These are phyloP conservation scores for Epichloe glyceriae DNA, from an alignment of 2,329 filamentous ascomycete genomes.

Conservation along the genomic window DNA sequence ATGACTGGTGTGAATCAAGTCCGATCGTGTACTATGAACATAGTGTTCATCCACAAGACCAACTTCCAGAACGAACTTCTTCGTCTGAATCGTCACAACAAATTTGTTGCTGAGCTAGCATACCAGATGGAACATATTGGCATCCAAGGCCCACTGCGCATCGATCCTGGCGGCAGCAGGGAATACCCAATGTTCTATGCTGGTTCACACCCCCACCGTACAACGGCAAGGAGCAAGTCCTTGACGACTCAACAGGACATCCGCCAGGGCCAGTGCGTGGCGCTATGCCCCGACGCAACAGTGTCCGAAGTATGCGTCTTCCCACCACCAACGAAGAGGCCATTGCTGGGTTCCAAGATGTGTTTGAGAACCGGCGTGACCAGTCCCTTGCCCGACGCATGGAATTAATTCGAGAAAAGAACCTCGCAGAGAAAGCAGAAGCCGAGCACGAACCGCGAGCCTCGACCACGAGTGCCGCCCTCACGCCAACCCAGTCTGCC, in stretches of 20 bases:
- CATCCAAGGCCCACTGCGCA: slow-evolving; percentile 60
- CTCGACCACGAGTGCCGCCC: slow-evolving; percentile 14
- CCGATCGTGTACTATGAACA: slow-evolving; percentile 75
- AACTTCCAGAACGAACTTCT: slow-evolving; percentile 93
- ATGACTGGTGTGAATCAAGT: slow-evolving; percentile 68
- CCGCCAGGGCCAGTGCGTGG: slow-evolving; percentile 6
- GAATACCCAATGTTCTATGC: slow-evolving; percentile 51
- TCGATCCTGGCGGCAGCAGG: slow-evolving; percentile 53
- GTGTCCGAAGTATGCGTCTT: slow-evolving; percentile 6
- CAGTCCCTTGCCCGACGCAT: slow-evolving; percentile 22
- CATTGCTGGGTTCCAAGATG: slow-evolving; percentile 30
- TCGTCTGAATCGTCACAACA: slow-evolving; percentile 81
- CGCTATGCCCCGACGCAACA: slow-evolving; percentile 8
- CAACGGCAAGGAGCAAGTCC: slow-evolving; percentile 17
- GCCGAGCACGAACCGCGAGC: slow-evolving; percentile 14
- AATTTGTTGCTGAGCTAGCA: slow-evolving; percentile 88
- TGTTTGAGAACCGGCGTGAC: slow-evolving; percentile 30
- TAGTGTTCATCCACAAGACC: slow-evolving; percentile 95
- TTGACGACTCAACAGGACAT: slow-evolving; percentile 7
- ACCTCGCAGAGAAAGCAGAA: slow-evolving; percentile 17
- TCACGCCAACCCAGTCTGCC: slow-evolving; percentile 12
- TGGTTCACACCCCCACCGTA: slow-evolving; percentile 21
- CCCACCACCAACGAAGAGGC: slow-evolving; percentile 18
- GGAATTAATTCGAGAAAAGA: slow-evolving; percentile 25
- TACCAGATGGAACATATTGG: slow-evolving; percentile 69